These are phyloP conservation scores for Termitomyces titanicus DNA, from an alignment of 768 basidiomycete species.

Conservation along the genomic window DNA sequence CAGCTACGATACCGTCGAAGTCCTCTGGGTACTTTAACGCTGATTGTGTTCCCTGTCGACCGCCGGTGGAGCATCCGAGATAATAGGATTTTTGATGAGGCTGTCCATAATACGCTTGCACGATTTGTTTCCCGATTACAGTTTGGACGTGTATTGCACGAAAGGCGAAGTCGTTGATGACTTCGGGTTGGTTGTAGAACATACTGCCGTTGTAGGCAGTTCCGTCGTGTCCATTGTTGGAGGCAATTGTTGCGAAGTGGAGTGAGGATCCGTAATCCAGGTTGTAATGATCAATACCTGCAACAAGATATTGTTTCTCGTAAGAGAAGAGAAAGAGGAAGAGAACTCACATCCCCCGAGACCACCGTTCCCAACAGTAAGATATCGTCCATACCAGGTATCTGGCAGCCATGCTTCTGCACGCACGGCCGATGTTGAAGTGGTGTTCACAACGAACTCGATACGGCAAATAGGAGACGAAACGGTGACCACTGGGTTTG, in stretches of 20 bases:
- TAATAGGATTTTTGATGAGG: slow-evolving; percentile 10
- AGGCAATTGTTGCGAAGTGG: slow-evolving; percentile 11
- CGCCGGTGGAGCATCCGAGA: slow-evolving; percentile 13
- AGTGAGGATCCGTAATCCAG: slow-evolving; percentile 8
- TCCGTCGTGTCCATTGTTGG: slow-evolving; percentile 11
- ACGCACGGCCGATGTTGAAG: neutral
- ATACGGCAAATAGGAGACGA: slow-evolving; percentile 6
- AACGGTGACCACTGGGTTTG: neutral
- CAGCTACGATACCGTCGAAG: slow-evolving; percentile 12
- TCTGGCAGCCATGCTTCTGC: slow-evolving; percentile 12
- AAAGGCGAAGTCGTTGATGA: slow-evolving; percentile 13
- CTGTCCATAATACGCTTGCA: slow-evolving; percentile 5
- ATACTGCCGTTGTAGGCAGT: neutral
- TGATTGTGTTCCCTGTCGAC: slow-evolving; percentile 11
- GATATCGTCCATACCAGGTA: slow-evolving; percentile 9
- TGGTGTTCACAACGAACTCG: slow-evolving; percentile 5
- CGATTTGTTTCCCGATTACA: slow-evolving; percentile 11
- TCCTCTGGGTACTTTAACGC: slow-evolving; percentile 9
- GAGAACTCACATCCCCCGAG: slow-evolving; percentile 8
- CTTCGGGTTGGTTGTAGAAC: slow-evolving; percentile 7
- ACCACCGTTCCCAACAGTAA: slow-evolving; percentile 7
- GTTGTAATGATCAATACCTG: slow-evolving; percentile 6
- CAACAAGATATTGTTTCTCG: neutral
- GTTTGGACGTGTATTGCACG: slow-evolving; percentile 11
- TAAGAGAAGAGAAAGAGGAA: neutral